Evolutionary conservation across 1,284 basidiomycete genomes (phyloP), one percentile per base, ranked within the genome.

Genomic region (Laetiporus sulphureus): DNA sequence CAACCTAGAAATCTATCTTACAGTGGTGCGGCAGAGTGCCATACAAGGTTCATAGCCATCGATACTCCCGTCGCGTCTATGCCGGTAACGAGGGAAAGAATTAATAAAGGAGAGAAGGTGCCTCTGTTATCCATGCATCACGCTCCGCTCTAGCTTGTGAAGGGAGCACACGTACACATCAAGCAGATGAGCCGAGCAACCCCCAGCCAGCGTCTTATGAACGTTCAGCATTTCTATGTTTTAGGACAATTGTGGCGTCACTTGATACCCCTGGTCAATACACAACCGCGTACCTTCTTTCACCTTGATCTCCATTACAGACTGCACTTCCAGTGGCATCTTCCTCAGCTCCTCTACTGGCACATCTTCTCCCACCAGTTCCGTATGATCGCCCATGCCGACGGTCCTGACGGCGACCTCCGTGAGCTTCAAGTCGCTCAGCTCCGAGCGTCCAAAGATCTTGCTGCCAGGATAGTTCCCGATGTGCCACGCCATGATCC

Each of bases 181-280:
- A 15, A 61, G 27, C 23, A 60, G 34, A 35, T 51, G 52, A 16
- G 44, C 45, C 5, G 51, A 49, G 32, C 54, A 59, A 1, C 49
- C 48, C 1, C 59, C 59, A 1, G 58, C 44, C 4, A 61, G 40
- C 5, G 48, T 45, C 11, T 55, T 51, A 30, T 57, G 54, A 6
- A 55, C 51, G 36, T 60, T 60, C 12, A 60, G 49, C 59, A 60
- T 60, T 3, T 42, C 59, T 61, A 6, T 27, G 25, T 7, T 13
- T 8, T 13, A n/a, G n/a, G n/a, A n/a, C n/a, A n/a, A n/a, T n/a
- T n/a, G n/a, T n/a, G n/a, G n/a, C n/a, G n/a, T n/a, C n/a, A n/a
- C n/a, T n/a, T n/a, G n/a, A n/a, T n/a, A n/a, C n/a, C 10, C 32
- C 18, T 8, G n/a, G 10, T 33, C 32, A 36, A 21, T 5, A 23